Base-by-base conservation (phyloP, 2,329 filamentous ascomycete species). In the Colletotrichum cordylinicola region DNA sequence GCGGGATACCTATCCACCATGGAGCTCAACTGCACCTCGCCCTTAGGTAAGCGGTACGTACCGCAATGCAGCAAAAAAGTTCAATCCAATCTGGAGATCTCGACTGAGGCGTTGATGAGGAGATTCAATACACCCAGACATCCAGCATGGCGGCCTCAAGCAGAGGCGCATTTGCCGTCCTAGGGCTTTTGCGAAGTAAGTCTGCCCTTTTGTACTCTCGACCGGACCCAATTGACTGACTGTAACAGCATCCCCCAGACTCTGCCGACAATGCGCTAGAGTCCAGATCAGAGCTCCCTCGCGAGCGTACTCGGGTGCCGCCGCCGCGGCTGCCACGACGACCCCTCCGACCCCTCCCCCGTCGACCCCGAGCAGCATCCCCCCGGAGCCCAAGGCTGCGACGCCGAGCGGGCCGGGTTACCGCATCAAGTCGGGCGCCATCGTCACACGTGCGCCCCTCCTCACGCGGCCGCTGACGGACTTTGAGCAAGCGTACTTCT, bases 401-500 rank as follows among this genome's bases (percentile, higher is more conserved):
- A 64, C 71, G 43, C 56, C n/a, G 16, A 61, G 64, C 48, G 56
- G 52, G 15, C 27, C 72, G 27, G 78, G 82, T 68, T 91, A 90
- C 85, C 85, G 86, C 78, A 87, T 92, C 83, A 88, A 87, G 74
- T 88, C 90, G 74, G 94, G 95, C 78, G 90, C 98, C 75, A 92
- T 98, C 79, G 92, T 99, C 78, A 97, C 96, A 61, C 95, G 97
- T 33, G 92, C 97, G 64, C 97, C 97, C 8, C 88, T 98, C 75
- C 90, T 99, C 81, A 98, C 97, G 31, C 94, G 94, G 79, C 90
- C 94, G 77, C 93, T 96, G 70, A 94, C 94, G 39, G 90, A 95
- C 15, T 98, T 99, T 86, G 97, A 99, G 86, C 94, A 95, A 82
- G 90, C 96, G 78, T 98, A 94, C 87, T 98, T 94, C 89, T 96